phyloP scores from a whole-genome alignment of 2,329 filamentous ascomycete genomes.

The Colletotrichum theobromicola region DNA sequence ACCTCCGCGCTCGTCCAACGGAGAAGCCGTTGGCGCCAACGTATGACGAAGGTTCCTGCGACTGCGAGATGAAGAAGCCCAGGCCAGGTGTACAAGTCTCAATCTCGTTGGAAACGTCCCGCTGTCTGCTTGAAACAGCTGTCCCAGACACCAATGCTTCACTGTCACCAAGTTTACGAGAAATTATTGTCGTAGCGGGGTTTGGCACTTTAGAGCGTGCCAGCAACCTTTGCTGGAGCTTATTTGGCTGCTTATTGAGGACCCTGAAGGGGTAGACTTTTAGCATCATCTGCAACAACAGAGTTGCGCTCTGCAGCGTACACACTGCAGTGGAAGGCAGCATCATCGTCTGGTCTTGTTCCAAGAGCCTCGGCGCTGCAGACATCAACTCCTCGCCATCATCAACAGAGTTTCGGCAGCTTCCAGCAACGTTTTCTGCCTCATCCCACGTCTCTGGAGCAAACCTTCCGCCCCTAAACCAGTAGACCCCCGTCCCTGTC shows the following conservation, averaged over 20 bases:
- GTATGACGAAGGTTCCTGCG: neutral
- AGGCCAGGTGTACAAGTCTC: neutral
- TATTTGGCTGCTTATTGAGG: neutral
- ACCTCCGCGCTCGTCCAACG: neutral
- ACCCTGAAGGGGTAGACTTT: neutral
- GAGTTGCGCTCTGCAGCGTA: neutral
- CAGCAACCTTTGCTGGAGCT: neutral
- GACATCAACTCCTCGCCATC: neutral
- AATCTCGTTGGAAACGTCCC: constrained; percentile 10
- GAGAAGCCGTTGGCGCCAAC: neutral
- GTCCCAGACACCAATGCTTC: constrained; percentile 13
- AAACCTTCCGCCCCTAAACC: constrained; percentile 4
- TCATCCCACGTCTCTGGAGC: neutral
- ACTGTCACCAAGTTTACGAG: neutral
- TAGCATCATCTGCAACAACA: neutral
- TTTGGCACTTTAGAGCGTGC: neutral
- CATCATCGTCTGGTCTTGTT: neutral
- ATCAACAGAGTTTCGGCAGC: constrained; percentile 16
- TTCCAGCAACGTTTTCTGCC: constrained; percentile 1
- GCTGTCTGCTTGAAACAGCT: constrained; percentile 16
- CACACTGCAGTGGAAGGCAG: neutral
- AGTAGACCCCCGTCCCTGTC: constrained; percentile 4
- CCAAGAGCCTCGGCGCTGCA: neutral
- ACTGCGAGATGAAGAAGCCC: neutral
- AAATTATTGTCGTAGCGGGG: neutral